Conservation (phyloP, 2,329 filamentous ascomycete species). For the Colletotrichum musicola region DNA sequence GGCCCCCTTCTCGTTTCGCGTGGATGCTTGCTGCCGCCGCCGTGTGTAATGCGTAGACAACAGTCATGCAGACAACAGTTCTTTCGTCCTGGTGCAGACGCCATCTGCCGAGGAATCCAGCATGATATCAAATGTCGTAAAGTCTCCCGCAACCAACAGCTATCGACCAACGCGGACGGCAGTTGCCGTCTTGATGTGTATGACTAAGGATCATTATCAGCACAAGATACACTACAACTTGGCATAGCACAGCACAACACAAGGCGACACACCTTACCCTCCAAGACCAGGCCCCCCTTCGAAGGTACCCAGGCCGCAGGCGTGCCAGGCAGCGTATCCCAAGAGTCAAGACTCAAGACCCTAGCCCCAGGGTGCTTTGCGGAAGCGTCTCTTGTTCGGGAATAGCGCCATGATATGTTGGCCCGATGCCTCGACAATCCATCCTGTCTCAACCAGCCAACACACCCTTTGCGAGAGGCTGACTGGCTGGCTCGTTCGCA, state of each 20-base stretch:
- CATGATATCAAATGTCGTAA: neutral
- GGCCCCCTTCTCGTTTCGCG: neutral
- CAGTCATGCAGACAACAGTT: too few relatives aligned
- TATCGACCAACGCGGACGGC: neutral
- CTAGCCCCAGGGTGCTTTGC: constrained; percentile 7
- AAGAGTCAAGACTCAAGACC: neutral
- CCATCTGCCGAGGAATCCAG: neutral
- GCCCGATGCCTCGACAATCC: constrained; percentile 14
- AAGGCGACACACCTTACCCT: constrained; percentile 7
- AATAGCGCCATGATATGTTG: constrained; percentile 20
- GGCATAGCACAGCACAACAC: neutral
- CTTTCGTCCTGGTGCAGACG: neutral
- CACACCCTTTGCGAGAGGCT: constrained; percentile 3
- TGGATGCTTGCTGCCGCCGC: neutral
- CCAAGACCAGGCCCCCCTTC: too few relatives aligned
- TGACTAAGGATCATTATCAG: neutral
- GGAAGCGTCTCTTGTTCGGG: constrained; percentile 23
- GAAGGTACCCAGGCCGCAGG: too few relatives aligned
- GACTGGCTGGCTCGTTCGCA: constrained; percentile 1
- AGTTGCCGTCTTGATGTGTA: constrained; percentile 16
- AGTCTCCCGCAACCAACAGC: too few relatives aligned
- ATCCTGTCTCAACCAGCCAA: constrained; percentile 21
- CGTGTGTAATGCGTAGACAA: too few relatives aligned
- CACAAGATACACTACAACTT: too few relatives aligned
- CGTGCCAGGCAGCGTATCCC: neutral